These are phyloP conservation scores for Parathielavia hyrcaniae DNA, from an alignment of 495 filamentous ascomycete genomes.

Conservation along the genomic window DNA sequence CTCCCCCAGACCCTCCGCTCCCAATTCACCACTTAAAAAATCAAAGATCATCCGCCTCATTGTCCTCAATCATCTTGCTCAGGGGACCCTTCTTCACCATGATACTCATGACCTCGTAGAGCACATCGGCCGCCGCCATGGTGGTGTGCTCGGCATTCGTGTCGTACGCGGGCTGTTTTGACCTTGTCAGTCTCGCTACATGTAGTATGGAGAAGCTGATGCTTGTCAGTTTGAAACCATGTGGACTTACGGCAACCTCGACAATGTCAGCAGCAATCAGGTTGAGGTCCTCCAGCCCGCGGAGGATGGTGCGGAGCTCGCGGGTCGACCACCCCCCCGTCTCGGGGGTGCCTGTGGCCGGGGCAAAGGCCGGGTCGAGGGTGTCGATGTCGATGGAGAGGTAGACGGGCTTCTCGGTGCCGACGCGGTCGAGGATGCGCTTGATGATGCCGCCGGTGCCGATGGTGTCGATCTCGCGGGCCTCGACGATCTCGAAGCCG, in stretches of 20 bases:
- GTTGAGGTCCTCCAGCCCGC: slow-evolving; percentile 64
- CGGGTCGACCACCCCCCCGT: slow-evolving; percentile 70
- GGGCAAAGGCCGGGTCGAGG: slow-evolving; percentile 63
- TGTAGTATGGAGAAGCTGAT: no score
- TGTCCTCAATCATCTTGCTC: slow-evolving; percentile 15
- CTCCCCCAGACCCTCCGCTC: background rate
- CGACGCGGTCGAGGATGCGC: slow-evolving; percentile 55
- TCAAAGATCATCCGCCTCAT: slow-evolving; percentile 1
- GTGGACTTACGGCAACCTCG: slow-evolving; percentile 56
- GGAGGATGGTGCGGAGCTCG: slow-evolving; percentile 65
- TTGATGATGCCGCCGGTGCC: slow-evolving; percentile 58
- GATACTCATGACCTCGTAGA: slow-evolving; percentile 81
- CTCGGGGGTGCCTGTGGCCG: slow-evolving; percentile 71
- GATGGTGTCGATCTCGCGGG: slow-evolving; percentile 67
- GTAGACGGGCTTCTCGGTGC: slow-evolving; percentile 61
- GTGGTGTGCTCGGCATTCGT: slow-evolving; percentile 81
- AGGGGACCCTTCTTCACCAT: slow-evolving; percentile 59
- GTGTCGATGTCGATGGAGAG: slow-evolving; percentile 74
- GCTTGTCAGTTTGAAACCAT: no score
- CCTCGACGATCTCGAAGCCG: slow-evolving; percentile 64
- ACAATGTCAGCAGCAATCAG: slow-evolving; percentile 75
- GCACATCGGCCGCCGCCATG: slow-evolving; percentile 72
- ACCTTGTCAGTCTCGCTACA: no score
- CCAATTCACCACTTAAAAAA: background rate
- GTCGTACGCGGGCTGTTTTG: slow-evolving; percentile 70